Base-by-base conservation (phyloP, 2,329 filamentous ascomycete species). In the Monosporascus sp. region DNA sequence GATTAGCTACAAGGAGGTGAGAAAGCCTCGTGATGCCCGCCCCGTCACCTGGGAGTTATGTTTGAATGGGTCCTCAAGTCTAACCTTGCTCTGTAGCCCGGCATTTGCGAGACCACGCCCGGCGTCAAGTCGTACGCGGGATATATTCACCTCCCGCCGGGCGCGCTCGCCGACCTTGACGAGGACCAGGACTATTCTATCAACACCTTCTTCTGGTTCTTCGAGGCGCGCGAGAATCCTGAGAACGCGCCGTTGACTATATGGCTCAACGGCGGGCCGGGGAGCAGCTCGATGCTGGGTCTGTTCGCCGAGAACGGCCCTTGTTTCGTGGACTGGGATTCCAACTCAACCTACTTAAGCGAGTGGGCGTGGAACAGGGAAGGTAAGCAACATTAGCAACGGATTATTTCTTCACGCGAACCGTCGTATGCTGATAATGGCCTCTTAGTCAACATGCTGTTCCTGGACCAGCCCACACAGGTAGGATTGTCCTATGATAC, bases 401-500 rank as follows among this genome's bases (percentile, higher is more conserved):
- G 42, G 24, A 4, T 46, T 15, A 3, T 25, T n/a, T 44, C 11
- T 5, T 22, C n/a, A 2, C 24, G 14, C 25, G 7, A 22, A 24
- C 25, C n/a, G 6, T 41, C 17, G 17, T 31, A 8, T 5, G 45
- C 47, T 57, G 48, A 56, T 51, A 17, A n/a, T 24, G 9, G 11
- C 2, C n/a, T 6, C 51, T 74, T 71, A 53, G 79, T 78, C 34
- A 84, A 84, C 59, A 71, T 84, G 63, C 62, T 77, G n/a, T 77
- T 72, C 54, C 68, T 77, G 51, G 73, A 78, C 63, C 74, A 77
- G 66, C 82, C 82, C 8, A 80, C 82, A 48, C 82, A 86, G 65
- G 77, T 85, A 9, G 79, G 80, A 39, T 81, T 84, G 55, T 84
- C 81, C 1, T 81, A 79, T 59, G 86, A 88, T 61, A 74, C 74